Percentiles rank a stretch among this genome's conserved stretches.
Conservation (phyloP, 2,329 filamentous ascomycete species). For the Ophiostoma himal-ulmi region DNA sequence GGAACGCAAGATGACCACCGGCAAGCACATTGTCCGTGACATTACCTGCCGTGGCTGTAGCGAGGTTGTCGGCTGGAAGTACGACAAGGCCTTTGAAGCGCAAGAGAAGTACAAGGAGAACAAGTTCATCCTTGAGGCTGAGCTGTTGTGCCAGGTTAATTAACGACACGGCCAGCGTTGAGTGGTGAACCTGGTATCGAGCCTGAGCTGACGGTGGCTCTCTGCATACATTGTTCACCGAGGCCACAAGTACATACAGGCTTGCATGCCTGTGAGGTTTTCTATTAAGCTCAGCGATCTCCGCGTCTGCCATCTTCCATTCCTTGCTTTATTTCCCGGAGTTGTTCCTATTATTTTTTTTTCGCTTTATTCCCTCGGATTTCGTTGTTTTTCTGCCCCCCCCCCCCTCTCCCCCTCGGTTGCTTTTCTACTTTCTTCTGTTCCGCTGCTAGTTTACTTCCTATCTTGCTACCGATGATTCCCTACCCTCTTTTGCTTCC, state of each 20-base stretch:
- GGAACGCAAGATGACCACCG: constrained; percentile 97
- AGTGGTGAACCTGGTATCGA: neutral
- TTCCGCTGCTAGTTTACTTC: neutral
- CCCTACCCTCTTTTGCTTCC: constrained; percentile 1
- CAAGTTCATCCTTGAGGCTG: constrained; percentile 93
- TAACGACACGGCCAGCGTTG: constrained; percentile 30
- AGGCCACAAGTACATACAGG: neutral
- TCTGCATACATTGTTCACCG: neutral
- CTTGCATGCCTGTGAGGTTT: neutral
- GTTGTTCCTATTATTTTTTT: neutral
- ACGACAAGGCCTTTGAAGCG: constrained; percentile 90
- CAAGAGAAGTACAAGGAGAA: constrained; percentile 98
- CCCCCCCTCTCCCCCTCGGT: neutral
- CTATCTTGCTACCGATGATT: neutral
- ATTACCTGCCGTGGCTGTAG: constrained; percentile 88
- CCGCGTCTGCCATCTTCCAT: neutral
- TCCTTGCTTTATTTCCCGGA: neutral
- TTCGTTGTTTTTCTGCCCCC: neutral
- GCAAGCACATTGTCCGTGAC: constrained; percentile 87
- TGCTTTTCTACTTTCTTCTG: neutral
- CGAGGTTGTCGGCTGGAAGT: constrained; percentile 95
- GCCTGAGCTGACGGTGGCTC: neutral
- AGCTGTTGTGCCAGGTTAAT: constrained; percentile 75
- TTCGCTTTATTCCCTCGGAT: neutral
- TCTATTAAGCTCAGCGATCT: neutral